Evolutionary conservation across 2,329 filamentous ascomycete species (phyloP).

Genomic region (Emmonsia crescens): DNA sequence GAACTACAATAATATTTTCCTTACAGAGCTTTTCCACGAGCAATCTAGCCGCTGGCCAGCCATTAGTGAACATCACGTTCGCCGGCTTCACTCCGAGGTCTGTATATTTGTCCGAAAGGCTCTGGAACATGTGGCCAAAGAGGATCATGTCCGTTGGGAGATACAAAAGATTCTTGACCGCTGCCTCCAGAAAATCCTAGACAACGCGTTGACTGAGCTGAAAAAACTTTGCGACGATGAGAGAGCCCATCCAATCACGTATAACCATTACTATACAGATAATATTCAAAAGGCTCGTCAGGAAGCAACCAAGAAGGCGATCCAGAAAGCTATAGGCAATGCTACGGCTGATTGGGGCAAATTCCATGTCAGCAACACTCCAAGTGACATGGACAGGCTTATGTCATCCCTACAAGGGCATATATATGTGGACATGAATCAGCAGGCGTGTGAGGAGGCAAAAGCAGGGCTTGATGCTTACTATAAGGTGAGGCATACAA

Average conservation of each 20-base stretch:
- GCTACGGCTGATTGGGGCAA: conserved; percentile 7
- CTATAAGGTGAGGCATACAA: conserved; percentile 16
- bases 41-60: conserved; percentile 20
- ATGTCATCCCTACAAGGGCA: conserved; percentile 9
- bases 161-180: conserved; percentile 4
- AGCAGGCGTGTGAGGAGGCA: conserved; percentile 17
- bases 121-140: conserved; percentile 5
- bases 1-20: conserved; percentile 20
- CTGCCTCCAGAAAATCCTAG: conserved; percentile 4
- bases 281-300: conserved; percentile 20
- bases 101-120: conserved; percentile 10
- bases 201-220: conserved; percentile 9
- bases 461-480: conserved; percentile 16
- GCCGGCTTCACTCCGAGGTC: conserved; percentile 5
- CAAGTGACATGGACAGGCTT: background rate
- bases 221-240: conserved; percentile 14
- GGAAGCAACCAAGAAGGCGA: conserved; percentile 4
- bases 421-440: conserved; percentile 15
- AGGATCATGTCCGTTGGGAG: conserved; percentile 4
- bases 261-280: conserved; percentile 26
- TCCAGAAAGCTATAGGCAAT: too few species aligned
- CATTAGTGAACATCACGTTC: conserved; percentile 14
- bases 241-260: conserved; percentile 20
- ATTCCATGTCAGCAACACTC: conserved; percentile 7
- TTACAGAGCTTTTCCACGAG: conserved; percentile 18